phyloP scores from a whole-genome alignment of 306 rosid species.

The Herpetospermum pedunculosum region DNA sequence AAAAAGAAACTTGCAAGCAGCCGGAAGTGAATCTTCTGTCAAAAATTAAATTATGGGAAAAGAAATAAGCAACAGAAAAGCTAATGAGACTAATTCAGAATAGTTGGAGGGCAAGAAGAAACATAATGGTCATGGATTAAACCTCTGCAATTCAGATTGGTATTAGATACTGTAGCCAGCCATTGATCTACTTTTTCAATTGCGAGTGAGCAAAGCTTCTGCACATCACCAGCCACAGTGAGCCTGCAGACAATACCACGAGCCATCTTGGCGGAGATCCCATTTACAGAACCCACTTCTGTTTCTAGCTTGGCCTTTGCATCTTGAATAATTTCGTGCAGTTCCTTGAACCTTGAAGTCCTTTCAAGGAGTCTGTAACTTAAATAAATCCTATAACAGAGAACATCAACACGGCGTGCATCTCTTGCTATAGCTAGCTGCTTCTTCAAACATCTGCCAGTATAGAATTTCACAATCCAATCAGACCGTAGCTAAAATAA shows the following conservation, averaged over 20 bases:
- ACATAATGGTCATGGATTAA: conserved; percentile 12
- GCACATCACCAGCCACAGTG: conserved; percentile 74
- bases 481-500: not conserved
- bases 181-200: conserved; percentile 79
- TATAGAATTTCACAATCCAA: conserved; percentile 1
- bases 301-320: conserved; percentile 82
- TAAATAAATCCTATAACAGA: conserved; percentile 93
- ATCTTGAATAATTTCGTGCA: conserved; percentile 67
- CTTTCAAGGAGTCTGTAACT: conserved; percentile 82
- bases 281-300: conserved; percentile 90
- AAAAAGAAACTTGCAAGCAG: conserved; percentile 96
- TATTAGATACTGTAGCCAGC: conserved; percentile 46
- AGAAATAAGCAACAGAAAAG: not conserved
- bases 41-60: conserved; percentile 8
- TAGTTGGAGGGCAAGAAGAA: conserved; percentile 11
- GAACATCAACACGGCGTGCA: conserved; percentile 88
- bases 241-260: conserved; percentile 97
- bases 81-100: conserved; percentile 13
- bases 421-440: conserved; percentile 83
- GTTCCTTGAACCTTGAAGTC: conserved; percentile 73
- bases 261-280: conserved; percentile 91
- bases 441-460: conserved; percentile 90
- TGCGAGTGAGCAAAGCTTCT: conserved; percentile 82
- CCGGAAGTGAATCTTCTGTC: conserved; percentile 93
- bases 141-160: conserved; percentile 70